Percentiles rank a stretch among this genome's conserved stretches.
phyloP scores from a whole-genome alignment of 768 basidiomycete genomes.

The Lyophyllum decastes region DNA sequence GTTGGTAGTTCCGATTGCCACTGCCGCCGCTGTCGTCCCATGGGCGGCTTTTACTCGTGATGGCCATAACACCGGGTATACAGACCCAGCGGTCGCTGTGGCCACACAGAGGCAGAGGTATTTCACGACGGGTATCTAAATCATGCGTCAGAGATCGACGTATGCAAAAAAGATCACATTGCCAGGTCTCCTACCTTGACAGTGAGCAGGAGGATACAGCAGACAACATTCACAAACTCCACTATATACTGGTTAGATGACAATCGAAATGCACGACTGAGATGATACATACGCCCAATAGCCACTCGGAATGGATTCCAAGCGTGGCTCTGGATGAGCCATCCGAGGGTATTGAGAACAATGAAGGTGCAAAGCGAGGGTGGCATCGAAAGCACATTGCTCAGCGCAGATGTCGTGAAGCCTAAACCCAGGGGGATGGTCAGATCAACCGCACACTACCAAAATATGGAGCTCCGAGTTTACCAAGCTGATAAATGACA shows the following conservation, averaged over 20 bases:
- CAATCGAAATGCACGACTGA: background rate
- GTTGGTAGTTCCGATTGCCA: conserved; percentile 12
- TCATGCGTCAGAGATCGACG: background rate
- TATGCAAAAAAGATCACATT: background rate
- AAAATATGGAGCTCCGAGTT: background rate
- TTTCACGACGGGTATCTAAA: conserved; percentile 5
- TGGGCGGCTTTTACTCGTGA: conserved; percentile 13
- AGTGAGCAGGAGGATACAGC: conserved; percentile 11
- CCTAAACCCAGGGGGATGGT: background rate
- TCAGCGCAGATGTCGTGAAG: conserved; percentile 13
- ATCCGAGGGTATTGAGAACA: conserved; percentile 14
- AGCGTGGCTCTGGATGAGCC: conserved; percentile 6
- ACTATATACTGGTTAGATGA: background rate
- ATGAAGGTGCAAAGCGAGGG: conserved; percentile 11
- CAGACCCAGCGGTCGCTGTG: conserved; percentile 13
- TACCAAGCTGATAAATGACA: conserved; percentile 13
- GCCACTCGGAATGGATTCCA: conserved; percentile 16
- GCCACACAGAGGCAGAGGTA: conserved; percentile 14
- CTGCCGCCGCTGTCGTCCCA: conserved; percentile 13
- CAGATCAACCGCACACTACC: background rate
- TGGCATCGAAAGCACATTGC: conserved; percentile 16
- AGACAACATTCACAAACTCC: conserved; percentile 12
- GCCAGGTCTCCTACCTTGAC: background rate
- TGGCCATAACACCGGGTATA: conserved; percentile 14
- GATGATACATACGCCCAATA: background rate